These are phyloP conservation scores for Candida nonsorbophila DNA, from an alignment of 805 yeast species.

Conservation along the genomic window DNA sequence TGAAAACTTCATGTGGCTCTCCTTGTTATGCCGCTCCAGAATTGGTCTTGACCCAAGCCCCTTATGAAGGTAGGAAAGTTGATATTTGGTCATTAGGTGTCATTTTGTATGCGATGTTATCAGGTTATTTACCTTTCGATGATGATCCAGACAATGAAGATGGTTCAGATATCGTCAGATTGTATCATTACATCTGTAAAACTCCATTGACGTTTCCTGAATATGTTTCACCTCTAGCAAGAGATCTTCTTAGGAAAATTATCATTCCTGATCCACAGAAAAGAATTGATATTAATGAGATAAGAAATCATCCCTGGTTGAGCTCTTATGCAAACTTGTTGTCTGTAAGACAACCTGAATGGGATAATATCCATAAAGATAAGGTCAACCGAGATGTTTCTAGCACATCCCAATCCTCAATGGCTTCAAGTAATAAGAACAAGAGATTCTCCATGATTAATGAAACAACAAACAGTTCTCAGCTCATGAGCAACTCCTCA, in stretches of 20 bases:
- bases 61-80: slow-evolving; percentile 88
- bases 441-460: slow-evolving; percentile 43
- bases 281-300: slow-evolving; percentile 63
- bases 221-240: slow-evolving; percentile 81
- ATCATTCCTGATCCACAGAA: slow-evolving; percentile 79
- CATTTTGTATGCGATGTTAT: slow-evolving; percentile 90
- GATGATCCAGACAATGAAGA: slow-evolving; percentile 97
- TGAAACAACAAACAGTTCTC: slow-evolving; percentile 33
- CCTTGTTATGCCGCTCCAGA: slow-evolving; percentile 99
- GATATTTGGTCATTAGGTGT: slow-evolving; percentile 98
- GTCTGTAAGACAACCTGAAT: slow-evolving; percentile 80
- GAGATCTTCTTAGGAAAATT: slow-evolving; percentile 83
- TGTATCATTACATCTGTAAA: slow-evolving; percentile 86
- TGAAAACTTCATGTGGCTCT: slow-evolving; percentile 95
- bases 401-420: slow-evolving; percentile 5
- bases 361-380: slow-evolving; percentile 61
- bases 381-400: slow-evolving; percentile 12
- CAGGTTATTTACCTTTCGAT: slow-evolving; percentile 96
- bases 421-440: slow-evolving; percentile 14
- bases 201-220: slow-evolving; percentile 95
- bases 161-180: slow-evolving; percentile 85
- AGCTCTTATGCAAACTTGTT: slow-evolving; percentile 78
- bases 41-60: slow-evolving; percentile 77
- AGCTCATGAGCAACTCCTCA: slow-evolving; percentile 13
- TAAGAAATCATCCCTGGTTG: slow-evolving; percentile 84